Evolutionary conservation across 495 filamentous ascomycete species (phyloP), one percentile per base, ranked within the genome.

Genomic region (Penicillium alfredii): DNA sequence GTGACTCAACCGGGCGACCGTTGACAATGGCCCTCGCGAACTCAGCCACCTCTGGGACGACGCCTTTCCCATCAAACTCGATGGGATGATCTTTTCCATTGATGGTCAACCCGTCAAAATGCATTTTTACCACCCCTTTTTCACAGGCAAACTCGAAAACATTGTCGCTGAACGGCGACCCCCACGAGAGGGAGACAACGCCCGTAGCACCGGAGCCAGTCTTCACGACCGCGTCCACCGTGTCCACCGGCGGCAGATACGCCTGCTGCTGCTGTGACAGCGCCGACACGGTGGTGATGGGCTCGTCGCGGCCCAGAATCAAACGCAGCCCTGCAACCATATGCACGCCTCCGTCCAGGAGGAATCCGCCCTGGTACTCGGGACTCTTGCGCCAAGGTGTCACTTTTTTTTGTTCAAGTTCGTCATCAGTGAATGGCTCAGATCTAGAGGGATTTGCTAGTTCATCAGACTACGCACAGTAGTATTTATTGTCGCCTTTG

Each of bases 261-360:
- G 60, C 45, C 44, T 79, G 72, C 25, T 78, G 58, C 36, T 73
- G 68, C 23, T 66, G 49, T 3, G 79, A 77, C 41, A 81, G 78
- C 1, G 80, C 81, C 3, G 74, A 69, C 8, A 84, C 45, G 23
- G 58, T 61, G 2, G 58, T 66, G 12, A 71, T 47, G 25, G 44
- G 59, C 23, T 66, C 59, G 11, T 69, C 57, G 10, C 56, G 44
- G 4, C 76, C 78, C 2, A 88, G 58, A 29, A 89, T 54, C 27
- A 76, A 49, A 29, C 81, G 62, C 6, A 81, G 59, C 0, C 63
- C 81, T 11, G 85, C 86, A 19, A 80, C 63, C 37, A 74, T 77
- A 51, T 89, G 86, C 5, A 92, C 76, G 3, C 86, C 84, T 3
- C 80, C 85, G 44, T 89, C 86, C 1, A 90, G 64, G 12, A 88